phyloP scores from a whole-genome alignment of 2,329 filamentous ascomycete species.

The Blastomyces gilchristii region DNA sequence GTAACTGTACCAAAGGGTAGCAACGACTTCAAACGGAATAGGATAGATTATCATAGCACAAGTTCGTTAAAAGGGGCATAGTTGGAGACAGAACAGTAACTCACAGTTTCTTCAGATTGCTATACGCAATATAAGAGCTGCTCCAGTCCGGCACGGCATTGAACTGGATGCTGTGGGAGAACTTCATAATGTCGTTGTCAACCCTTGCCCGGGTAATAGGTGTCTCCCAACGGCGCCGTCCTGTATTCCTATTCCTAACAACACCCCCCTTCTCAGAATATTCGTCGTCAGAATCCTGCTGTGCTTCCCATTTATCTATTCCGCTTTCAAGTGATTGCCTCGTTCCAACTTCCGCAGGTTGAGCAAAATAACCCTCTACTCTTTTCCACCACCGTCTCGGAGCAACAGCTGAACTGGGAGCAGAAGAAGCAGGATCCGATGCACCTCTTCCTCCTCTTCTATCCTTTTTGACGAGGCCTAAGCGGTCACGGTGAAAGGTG shows the following conservation, averaged over 20 bases:
- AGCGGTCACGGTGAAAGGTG: background rate
- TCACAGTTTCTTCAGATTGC: slow-evolving; percentile 95
- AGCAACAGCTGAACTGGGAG: background rate
- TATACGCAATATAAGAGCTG: slow-evolving; percentile 94
- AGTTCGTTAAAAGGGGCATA: background rate
- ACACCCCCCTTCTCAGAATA: background rate
- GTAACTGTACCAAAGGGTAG: background rate
- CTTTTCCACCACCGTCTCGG: background rate
- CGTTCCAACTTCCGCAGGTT: background rate
- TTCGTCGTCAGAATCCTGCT: background rate
- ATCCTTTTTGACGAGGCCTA: background rate
- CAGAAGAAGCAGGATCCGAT: background rate
- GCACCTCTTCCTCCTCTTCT: background rate
- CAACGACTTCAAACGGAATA: background rate
- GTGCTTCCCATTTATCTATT: slow-evolving; percentile 1
- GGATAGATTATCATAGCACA: background rate
- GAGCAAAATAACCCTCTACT: background rate
- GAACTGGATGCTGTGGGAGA: slow-evolving; percentile 98
- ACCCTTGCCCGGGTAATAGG: slow-evolving; percentile 38
- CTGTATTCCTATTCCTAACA: slow-evolving; percentile 5
- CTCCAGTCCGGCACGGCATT: slow-evolving; percentile 99
- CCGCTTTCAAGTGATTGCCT: background rate
- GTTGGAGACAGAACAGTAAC: slow-evolving; percentile 26
- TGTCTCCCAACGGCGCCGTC: slow-evolving; percentile 1
- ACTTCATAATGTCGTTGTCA: slow-evolving; percentile 84